These are phyloP conservation scores for Micractinium conductrix DNA, from an alignment of 139 green algal species.

Conservation along the genomic window DNA sequence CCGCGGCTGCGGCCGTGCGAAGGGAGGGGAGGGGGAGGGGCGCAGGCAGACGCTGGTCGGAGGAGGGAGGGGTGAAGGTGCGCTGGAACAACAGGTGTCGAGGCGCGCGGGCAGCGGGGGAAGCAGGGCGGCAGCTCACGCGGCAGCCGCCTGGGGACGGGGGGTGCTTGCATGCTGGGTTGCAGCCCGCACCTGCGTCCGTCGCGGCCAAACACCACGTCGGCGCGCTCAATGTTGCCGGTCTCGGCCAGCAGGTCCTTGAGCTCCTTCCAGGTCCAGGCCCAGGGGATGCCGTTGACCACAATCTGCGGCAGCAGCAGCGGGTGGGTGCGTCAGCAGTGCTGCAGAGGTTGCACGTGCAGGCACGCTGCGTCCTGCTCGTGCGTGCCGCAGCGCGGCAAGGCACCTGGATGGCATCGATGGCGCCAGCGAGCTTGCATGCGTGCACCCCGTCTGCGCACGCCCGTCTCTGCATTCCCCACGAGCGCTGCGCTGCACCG, in stretches of 20 bases:
- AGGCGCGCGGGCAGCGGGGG: not conserved
- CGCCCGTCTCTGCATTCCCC: too few relatives aligned
- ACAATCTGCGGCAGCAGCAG: slow-evolving; percentile 88
- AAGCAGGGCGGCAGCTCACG: not conserved
- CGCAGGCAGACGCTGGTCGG: not conserved
- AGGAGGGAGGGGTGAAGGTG: not conserved
- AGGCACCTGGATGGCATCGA: too few relatives aligned
- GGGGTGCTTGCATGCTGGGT: not conserved
- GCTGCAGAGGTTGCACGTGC: too few relatives aligned
- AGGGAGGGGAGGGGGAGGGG: not conserved
- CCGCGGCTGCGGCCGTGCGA: slow-evolving; percentile 78
- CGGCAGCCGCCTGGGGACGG: not conserved
- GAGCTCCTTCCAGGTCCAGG: slow-evolving; percentile 84
- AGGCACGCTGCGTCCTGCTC: too few relatives aligned
- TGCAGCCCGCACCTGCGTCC: slow-evolving; percentile 54
- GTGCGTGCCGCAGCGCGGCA: too few relatives aligned
- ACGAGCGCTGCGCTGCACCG: too few relatives aligned
- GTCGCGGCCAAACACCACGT: slow-evolving; percentile 81
- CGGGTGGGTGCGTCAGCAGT: too few relatives aligned
- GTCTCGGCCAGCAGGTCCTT: slow-evolving; percentile 40
- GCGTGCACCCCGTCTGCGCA: too few relatives aligned
- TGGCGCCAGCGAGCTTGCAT: too few relatives aligned
- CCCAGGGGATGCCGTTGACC: slow-evolving; percentile 92
- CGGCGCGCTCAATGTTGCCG: slow-evolving; percentile 72
- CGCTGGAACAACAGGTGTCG: not conserved